Conservation (phyloP, 2,329 filamentous ascomycete genomes). For the Fusarium bulbicola region DNA sequence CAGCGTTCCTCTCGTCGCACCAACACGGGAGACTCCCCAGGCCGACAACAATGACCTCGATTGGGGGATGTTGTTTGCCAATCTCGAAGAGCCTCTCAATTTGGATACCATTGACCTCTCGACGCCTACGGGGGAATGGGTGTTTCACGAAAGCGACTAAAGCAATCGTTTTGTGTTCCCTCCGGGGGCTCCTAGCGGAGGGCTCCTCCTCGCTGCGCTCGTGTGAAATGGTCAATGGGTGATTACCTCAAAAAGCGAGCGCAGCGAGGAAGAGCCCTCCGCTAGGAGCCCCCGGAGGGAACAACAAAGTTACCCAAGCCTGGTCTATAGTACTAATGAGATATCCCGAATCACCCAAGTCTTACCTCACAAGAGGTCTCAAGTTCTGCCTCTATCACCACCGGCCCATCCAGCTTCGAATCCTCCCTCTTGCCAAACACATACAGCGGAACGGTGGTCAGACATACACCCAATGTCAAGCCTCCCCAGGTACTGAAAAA, state of each 20-base stretch:
- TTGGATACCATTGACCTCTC: background rate
- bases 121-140: background rate
- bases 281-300: background rate
- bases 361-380: too few relatives aligned
- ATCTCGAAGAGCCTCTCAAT: background rate
- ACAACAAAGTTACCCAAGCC: background rate
- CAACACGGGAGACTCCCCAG: background rate
- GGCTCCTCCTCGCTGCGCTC: background rate
- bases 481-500: conserved; percentile 4
- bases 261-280: background rate
- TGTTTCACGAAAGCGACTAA: background rate
- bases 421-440: background rate
- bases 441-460: background rate
- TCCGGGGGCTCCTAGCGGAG: background rate
- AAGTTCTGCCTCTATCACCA: background rate
- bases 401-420: background rate
- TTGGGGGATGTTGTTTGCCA: background rate
- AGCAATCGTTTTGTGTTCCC: background rate
- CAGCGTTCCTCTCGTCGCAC: background rate
- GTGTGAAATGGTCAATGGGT: background rate
- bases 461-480: background rate
- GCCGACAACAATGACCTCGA: background rate
- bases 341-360: background rate
- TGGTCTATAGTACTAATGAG: background rate
- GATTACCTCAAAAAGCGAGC: background rate